phyloP scores from a whole-genome alignment of 2,329 filamentous ascomycete genomes.

The Aspergillus sp. region DNA sequence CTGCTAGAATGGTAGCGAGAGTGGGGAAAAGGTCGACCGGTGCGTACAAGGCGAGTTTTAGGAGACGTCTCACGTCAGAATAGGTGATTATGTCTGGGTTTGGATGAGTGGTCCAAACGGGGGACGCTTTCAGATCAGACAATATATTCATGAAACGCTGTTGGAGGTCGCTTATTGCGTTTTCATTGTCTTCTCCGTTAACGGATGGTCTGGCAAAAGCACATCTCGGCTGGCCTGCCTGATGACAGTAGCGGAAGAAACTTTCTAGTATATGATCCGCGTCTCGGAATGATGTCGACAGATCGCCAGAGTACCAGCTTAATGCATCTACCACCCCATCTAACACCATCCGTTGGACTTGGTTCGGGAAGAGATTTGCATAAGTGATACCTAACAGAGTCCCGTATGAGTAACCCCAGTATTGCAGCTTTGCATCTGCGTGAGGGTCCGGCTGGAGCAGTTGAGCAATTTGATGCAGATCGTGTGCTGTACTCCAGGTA shows the following conservation, averaged over 20 bases:
- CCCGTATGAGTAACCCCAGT: neutral
- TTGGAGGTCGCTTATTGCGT: neutral
- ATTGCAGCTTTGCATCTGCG: neutral
- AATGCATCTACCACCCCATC: neutral
- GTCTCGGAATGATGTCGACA: neutral
- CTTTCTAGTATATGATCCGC: neutral
- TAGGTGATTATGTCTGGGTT: neutral
- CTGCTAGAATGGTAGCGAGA: neutral
- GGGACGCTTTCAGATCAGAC: neutral
- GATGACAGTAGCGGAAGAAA: neutral
- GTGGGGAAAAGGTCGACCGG: neutral
- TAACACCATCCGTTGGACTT: neutral
- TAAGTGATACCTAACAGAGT: neutral
- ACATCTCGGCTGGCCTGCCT: neutral
- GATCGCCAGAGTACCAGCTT: neutral
- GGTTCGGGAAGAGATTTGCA: neutral
- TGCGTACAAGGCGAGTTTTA: neutral
- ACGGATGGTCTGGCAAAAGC: neutral
- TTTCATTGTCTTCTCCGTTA: neutral
- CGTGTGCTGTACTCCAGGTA: neutral
- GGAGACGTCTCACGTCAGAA: neutral
- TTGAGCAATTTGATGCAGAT: neutral
- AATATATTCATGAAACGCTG: neutral
- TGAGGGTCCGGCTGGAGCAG: neutral
- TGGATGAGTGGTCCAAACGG: neutral